A percentile compares a stretch with the other conserved stretches of the same genome.
Conservation (phyloP, 768 basidiomycete genomes). For the Auriscalpium orientale region DNA sequence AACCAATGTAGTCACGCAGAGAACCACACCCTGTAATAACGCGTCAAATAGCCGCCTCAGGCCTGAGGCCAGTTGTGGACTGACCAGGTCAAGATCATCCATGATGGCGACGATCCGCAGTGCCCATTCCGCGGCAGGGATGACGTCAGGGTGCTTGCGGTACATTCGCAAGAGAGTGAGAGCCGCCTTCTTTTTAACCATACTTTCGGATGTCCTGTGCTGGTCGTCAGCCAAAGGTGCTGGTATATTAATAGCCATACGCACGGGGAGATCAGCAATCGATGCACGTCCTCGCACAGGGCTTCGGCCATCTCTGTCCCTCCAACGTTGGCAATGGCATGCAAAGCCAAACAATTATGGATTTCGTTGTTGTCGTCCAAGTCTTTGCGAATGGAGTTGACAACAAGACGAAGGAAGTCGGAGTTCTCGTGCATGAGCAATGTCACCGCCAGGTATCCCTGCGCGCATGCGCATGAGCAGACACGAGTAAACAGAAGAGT, state of each 20-base stretch:
- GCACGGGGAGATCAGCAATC: slow-evolving; percentile 90
- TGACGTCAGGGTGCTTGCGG: slow-evolving; percentile 91
- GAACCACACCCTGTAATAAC: slow-evolving; percentile 71
- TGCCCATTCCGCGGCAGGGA: slow-evolving; percentile 94
- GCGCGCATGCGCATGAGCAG: slow-evolving; percentile 7
- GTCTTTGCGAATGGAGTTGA: slow-evolving; percentile 98
- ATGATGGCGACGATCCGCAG: slow-evolving; percentile 90
- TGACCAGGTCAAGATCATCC: slow-evolving; percentile 85
- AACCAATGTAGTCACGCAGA: slow-evolving; percentile 89
- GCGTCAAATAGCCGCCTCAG: not conserved
- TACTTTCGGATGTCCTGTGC: slow-evolving; percentile 80
- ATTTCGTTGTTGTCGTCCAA: slow-evolving; percentile 91
- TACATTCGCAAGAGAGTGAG: slow-evolving; percentile 88
- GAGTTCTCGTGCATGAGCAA: slow-evolving; percentile 98
- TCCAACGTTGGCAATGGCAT: slow-evolving; percentile 97
- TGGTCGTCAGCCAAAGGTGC: not conserved
- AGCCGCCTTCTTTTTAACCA: slow-evolving; percentile 98
- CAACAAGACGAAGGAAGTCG: slow-evolving; percentile 90
- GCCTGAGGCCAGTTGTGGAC: slow-evolving; percentile 4
- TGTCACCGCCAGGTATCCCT: slow-evolving; percentile 98
- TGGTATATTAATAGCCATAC: slow-evolving; percentile 15
- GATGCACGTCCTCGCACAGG: slow-evolving; percentile 87
- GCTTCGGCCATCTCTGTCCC: slow-evolving; percentile 98
- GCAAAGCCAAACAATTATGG: slow-evolving; percentile 92
- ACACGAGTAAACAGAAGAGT: not conserved